Evolutionary conservation across 345 rosid genomes (phyloP), one percentile per base, ranked within the genome.

Genomic region (Arabidopsis suecica): DNA sequence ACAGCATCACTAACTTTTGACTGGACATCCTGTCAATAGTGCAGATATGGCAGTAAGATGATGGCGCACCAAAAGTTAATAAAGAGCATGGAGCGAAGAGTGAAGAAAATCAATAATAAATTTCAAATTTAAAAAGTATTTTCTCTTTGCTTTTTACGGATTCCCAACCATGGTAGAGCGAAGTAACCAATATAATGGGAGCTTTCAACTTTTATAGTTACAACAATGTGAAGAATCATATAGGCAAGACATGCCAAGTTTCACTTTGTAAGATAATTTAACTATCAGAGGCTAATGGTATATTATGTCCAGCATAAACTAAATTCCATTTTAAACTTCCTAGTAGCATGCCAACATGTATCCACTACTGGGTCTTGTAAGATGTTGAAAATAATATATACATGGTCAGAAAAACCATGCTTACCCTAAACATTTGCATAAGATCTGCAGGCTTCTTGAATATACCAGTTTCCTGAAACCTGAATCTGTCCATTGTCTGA

Each of bases 401-500:
- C 55, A 58, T 42, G 44, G 68, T 65, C 32, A 71, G 44, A 75
- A 61, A 49, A 44, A 82, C 44, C 11, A 68, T 60, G 73, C 71
- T 77, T 86, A 95, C 99, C 96, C 90, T 82, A 83, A 95, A 90
- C 20, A 95, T 92, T 83, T 93, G 99, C 94, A 95, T 90, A 16
- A 92, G 78, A 82, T 95, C 98, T 30, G 89, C 79, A 30, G 99
- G 99, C 81, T 88, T 95, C 83, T 78, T 95, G 78, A 95, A 95
- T 60, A 88, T 82, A 72, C 97, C 88, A 77, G 87, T 83, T 84
- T 95, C 99, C 10, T 86, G 82, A 75, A 83, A 84, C 78, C 99
- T 90, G 82, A 92, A 81, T 78, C 98, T 87, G 83, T 95, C 99
- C 99, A 95, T 95, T 57, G 94, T 89, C 99, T 95, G 89, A 72